These are phyloP conservation scores for Tagetes patula DNA, from an alignment of 129 eudicot species.

Conservation along the genomic window DNA sequence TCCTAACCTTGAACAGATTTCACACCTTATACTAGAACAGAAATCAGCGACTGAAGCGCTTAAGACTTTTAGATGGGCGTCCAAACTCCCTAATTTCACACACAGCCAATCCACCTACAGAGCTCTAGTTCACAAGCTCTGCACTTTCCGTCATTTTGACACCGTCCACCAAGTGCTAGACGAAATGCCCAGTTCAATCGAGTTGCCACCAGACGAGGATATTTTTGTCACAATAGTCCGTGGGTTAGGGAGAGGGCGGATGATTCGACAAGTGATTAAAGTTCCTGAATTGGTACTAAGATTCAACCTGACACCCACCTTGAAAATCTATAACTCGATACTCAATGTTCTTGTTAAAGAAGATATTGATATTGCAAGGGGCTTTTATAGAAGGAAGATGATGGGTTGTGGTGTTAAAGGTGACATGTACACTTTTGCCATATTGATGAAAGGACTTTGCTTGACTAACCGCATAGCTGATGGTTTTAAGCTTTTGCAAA, in stretches of 20 bases:
- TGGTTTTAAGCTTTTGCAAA: constrained; percentile 79
- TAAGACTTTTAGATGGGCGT: constrained; percentile 88
- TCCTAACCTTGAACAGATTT: constrained; percentile 61
- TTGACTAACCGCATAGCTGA: constrained; percentile 88
- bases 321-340: constrained; percentile 71
- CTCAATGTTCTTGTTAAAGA: constrained; percentile 84
- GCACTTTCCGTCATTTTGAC: constrained; percentile 62
- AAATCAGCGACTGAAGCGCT: constrained; percentile 64
- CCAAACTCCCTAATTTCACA: constrained; percentile 54
- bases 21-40: constrained; percentile 75
- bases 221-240: constrained; percentile 67
- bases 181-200: constrained; percentile 76
- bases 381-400: constrained; percentile 79
- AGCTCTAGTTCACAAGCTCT: constrained; percentile 80
- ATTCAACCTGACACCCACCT: constrained; percentile 45
- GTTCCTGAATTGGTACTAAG: constrained; percentile 55
- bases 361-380: constrained; percentile 86
- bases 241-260: constrained; percentile 70
- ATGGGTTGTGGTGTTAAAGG: constrained; percentile 71
- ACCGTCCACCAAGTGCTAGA: constrained; percentile 63
- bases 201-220: constrained; percentile 64
- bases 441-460: constrained; percentile 91
- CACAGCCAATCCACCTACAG: constrained; percentile 76
- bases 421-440: constrained; percentile 83
- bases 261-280: constrained; percentile 50